phyloP scores from a whole-genome alignment of 1,139 yeast genomes.

The Suhomyces kunorum region DNA sequence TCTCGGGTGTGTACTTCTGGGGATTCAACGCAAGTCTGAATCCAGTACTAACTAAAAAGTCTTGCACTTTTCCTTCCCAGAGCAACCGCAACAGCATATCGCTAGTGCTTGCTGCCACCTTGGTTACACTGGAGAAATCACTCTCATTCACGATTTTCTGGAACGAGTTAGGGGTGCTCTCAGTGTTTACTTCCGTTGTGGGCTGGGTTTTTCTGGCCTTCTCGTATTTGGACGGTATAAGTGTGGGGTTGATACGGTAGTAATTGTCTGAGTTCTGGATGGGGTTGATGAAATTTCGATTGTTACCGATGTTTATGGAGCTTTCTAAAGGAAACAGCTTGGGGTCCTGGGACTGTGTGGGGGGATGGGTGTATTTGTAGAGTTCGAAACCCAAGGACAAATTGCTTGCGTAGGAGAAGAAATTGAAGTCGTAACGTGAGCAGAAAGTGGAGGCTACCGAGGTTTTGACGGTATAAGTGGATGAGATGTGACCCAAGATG shows the following conservation, averaged over 20 bases:
- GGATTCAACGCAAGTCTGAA: constrained; percentile 46
- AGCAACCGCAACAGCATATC: constrained; percentile 61
- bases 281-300: constrained; percentile 20
- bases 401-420: constrained; percentile 88
- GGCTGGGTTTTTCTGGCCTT: neutral
- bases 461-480: constrained; percentile 86
- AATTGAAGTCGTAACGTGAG: constrained; percentile 84
- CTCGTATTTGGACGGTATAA: constrained; percentile 24
- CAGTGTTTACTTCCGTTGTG: constrained; percentile 10
- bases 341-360: neutral
- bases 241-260: constrained; percentile 28
- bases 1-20: constrained; percentile 35
- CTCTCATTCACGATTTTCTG: constrained; percentile 53
- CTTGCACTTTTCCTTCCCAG: constrained; percentile 90
- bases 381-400: constrained; percentile 84
- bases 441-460: constrained; percentile 76
- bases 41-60: constrained; percentile 79
- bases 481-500: constrained; percentile 82
- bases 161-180: constrained; percentile 54
- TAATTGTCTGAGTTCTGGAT: constrained; percentile 30
- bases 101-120: constrained; percentile 69
- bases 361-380: constrained; percentile 49
- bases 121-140: constrained; percentile 69
- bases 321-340: neutral
- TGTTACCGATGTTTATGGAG: neutral